Percentiles rank a stretch among this genome's conserved stretches.
phyloP scores from a whole-genome alignment of 345 rosid genomes.

The Theobroma cacao region DNA sequence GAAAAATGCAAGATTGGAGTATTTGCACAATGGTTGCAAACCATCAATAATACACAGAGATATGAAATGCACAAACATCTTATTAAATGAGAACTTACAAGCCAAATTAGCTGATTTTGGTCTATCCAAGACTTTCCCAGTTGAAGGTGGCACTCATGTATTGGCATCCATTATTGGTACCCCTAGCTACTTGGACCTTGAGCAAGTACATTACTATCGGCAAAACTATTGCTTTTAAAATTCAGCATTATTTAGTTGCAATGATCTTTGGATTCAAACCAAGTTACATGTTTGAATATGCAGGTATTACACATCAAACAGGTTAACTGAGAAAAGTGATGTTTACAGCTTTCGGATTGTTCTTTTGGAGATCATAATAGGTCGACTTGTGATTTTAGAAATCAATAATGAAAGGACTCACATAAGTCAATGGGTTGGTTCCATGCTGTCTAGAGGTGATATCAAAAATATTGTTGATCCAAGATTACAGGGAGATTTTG shows the following conservation, averaged over 20 bases:
- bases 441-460: slow-evolving; percentile 41
- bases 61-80: slow-evolving; percentile 51
- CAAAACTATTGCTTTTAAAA: no score
- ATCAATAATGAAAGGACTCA: no score
- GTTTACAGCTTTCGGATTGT: slow-evolving; percentile 60
- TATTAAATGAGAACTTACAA: slow-evolving; percentile 38
- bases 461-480: slow-evolving; percentile 45
- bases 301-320: slow-evolving; percentile 29
- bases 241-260: no score
- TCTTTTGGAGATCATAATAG: slow-evolving; percentile 47
- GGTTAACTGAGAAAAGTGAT: slow-evolving; percentile 49
- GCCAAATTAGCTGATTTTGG: slow-evolving; percentile 69
- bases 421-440: slow-evolving; percentile 39
- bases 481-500: slow-evolving; percentile 33
- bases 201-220: slow-evolving; percentile 24
- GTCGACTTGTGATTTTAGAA: slow-evolving; percentile 32
- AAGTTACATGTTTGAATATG: background rate
- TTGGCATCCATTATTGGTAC: slow-evolving; percentile 47
- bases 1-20: slow-evolving; percentile 31
- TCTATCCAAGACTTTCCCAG: slow-evolving; percentile 40
- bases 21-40: slow-evolving; percentile 53
- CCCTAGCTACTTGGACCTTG: slow-evolving; percentile 53
- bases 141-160: slow-evolving; percentile 29
- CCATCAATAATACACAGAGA: slow-evolving; percentile 64
- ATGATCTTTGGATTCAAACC: background rate